phyloP scores from a whole-genome alignment of 139 green algal genomes.

The Coelastrella sp. region DNA sequence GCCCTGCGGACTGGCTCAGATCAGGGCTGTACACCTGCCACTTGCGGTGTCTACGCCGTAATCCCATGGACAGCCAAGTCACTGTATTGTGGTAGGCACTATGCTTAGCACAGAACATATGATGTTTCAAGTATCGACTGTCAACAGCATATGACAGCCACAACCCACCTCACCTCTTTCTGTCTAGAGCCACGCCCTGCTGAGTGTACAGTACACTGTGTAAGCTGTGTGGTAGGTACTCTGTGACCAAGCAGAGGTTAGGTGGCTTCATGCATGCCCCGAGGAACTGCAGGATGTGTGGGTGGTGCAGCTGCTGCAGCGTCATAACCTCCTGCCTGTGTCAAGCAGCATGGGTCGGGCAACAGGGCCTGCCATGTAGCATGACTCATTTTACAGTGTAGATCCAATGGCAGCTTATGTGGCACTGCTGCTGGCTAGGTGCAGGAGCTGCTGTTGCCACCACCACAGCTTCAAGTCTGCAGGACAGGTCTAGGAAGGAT shows the following conservation, averaged over 20 bases:
- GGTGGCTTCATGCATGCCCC: constrained; percentile 66
- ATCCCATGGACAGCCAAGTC: background rate
- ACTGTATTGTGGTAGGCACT: background rate
- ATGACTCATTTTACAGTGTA: background rate
- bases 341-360: background rate
- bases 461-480: background rate
- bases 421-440: background rate
- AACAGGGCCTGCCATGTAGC: background rate
- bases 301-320: constrained; percentile 73
- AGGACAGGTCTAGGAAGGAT: too few species aligned
- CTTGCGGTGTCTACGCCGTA: too few species aligned
- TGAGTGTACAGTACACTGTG: constrained; percentile 67
- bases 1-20: too few species aligned
- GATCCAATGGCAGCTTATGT: background rate
- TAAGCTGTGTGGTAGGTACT: constrained; percentile 75
- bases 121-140: background rate
- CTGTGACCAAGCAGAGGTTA: constrained; percentile 73
- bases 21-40: too few species aligned
- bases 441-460: background rate
- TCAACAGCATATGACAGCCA: too few species aligned
- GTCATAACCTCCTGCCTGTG: constrained; percentile 74
- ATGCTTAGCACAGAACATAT: background rate
- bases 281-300: constrained; percentile 78
- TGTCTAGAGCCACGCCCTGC: constrained; percentile 64
- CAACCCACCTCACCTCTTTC: constrained; percentile 49